These are phyloP conservation scores for Suillus weaverae DNA, from an alignment of 768 basidiomycete genomes.

Conservation along the genomic window DNA sequence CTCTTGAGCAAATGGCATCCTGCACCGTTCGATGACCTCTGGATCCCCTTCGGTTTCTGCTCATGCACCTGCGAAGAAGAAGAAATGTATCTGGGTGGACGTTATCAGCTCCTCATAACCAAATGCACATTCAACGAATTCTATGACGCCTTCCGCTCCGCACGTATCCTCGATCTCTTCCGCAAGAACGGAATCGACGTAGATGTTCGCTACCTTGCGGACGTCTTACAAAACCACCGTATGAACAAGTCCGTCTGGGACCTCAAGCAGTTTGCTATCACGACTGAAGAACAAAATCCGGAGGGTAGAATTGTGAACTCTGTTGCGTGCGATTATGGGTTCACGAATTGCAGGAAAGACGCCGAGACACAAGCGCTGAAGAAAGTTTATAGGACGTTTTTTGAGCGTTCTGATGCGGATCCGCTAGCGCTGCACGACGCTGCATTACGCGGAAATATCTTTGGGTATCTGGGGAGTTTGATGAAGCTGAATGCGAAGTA, in stretches of 20 bases:
- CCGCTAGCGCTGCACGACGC: slow-evolving; percentile 39
- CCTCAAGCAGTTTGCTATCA: slow-evolving; percentile 9
- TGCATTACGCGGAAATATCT: slow-evolving; percentile 32
- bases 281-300: background rate
- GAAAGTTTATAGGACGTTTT: slow-evolving; percentile 34
- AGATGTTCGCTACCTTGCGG: background rate
- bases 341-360: slow-evolving; percentile 13
- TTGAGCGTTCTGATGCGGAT: slow-evolving; percentile 23
- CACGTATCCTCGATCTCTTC: slow-evolving; percentile 11
- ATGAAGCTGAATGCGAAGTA: slow-evolving; percentile 28
- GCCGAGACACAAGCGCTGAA: slow-evolving; percentile 24
- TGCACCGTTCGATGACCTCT: background rate
- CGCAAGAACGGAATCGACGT: slow-evolving; percentile 1
- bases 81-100: background rate
- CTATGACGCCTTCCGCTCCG: slow-evolving; percentile 4
- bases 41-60: slow-evolving; percentile 23
- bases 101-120: slow-evolving; percentile 8
- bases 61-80: slow-evolving; percentile 15
- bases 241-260: slow-evolving; percentile 15
- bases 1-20: slow-evolving; percentile 8
- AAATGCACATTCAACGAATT: slow-evolving; percentile 17
- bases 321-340: slow-evolving; percentile 15
- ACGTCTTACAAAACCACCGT: background rate
- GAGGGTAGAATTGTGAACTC: background rate
- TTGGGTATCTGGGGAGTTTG: slow-evolving; percentile 24